A percentile compares a stretch with the other conserved stretches of the same genome.
These are phyloP conservation scores for Cytospora piceae DNA, from an alignment of 2,329 filamentous ascomycete genomes.

Conservation along the genomic window DNA sequence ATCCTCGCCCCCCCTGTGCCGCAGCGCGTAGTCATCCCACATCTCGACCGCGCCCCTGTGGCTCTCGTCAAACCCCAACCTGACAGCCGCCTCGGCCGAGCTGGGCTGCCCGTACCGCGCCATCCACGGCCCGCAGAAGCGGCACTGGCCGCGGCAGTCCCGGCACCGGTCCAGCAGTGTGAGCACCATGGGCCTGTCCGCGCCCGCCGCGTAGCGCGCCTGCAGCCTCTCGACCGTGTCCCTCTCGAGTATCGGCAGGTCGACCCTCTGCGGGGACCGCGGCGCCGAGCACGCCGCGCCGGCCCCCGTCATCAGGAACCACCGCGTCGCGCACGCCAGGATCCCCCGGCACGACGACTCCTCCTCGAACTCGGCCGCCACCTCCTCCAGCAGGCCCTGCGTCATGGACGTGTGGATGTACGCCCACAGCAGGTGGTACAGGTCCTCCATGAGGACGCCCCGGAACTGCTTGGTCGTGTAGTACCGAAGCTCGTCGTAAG, in stretches of 20 bases:
- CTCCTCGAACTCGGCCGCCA: slow-evolving; percentile 5
- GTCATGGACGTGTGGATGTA: slow-evolving; percentile 1
- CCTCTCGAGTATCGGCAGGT: neutral
- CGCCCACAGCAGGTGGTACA: slow-evolving; percentile 2
- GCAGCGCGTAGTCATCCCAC: neutral
- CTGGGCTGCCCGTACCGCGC: neutral
- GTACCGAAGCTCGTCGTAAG: neutral
- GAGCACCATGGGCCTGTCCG: neutral
- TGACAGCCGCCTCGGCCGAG: neutral
- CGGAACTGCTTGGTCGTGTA: slow-evolving; percentile 5
- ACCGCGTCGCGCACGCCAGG: slow-evolving; percentile 1
- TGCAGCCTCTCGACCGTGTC: neutral
- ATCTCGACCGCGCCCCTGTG: neutral
- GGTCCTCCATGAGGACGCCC: neutral
- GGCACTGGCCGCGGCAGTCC: neutral
- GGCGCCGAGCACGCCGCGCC: neutral
- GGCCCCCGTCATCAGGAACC: neutral
- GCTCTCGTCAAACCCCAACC: neutral
- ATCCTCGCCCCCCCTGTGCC: neutral
- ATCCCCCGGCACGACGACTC: neutral
- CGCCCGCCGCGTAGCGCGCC: neutral
- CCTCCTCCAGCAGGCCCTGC: neutral
- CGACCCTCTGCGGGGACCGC: neutral
- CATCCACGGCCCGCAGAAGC: slow-evolving; percentile 1
- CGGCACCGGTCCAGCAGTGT: neutral